Evolutionary conservation across 2,329 filamentous ascomycete genomes (phyloP), one percentile per base, ranked within the genome.

Genomic region (Fusarium agapanthi): DNA sequence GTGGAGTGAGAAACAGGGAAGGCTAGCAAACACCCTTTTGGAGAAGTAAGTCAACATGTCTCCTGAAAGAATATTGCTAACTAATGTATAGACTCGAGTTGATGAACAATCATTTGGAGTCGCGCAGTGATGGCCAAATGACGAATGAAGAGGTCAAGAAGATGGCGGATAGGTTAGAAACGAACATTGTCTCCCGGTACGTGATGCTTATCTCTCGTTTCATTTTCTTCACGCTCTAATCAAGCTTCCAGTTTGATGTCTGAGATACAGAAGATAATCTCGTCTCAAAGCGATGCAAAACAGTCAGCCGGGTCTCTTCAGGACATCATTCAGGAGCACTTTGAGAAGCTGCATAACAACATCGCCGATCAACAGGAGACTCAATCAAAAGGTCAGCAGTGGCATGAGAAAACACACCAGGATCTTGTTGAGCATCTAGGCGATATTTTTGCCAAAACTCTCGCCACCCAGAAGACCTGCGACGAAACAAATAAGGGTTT

Each of bases 131-230:
- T 22, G 38, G 51, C 8, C 58, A 35, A 30, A 18, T 47, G 22
- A 43, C 54, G 10, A 40, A 43, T 6, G n/a, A 44, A 40, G 40
- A 58, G 15, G 22, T 72, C n/a, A 60, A 61, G n/a, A 30, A 48
- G n/a, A 60, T 67, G 34, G n/a, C 69, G 11, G 35, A 67, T 26
- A 61, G 7, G 18, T 28, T 76, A 11, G 73, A 74, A 43, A n/a
- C 51, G 5, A 74, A 61, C 14, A 71, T 78, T 14, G 14, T 77
- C 51, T 60, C 63, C 32, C 64, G 55, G 76, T 78, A 71, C 28
- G 54, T 35, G n/a, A 37, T 28, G 18, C 32, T 22, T 40, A 12
- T n/a, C 22, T 10, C 14, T 9, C 18, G 40, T 7, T 13, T n/a
- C 9, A 16, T 13, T 38, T 44, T 37, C 5, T 32, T 44, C 44